A percentile compares a stretch with the other conserved stretches of the same genome.
These are phyloP conservation scores for Stipa capillata DNA, from an alignment of 176 grass and related monocot species.

Conservation along the genomic window DNA sequence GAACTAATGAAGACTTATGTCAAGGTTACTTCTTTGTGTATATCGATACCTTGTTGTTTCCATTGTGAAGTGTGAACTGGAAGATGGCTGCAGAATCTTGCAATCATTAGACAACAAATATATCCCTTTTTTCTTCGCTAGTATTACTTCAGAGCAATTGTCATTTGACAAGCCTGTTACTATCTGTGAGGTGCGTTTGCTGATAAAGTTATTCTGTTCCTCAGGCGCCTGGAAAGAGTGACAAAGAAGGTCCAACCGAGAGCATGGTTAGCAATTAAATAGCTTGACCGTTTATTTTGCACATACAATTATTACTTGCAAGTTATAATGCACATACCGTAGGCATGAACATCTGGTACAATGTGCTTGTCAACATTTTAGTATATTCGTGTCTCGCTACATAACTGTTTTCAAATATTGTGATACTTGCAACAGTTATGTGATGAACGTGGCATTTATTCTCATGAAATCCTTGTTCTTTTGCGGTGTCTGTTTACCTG, in stretches of 20 bases:
- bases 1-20: not conserved
- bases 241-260: constrained; percentile 68
- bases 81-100: not conserved
- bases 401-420: not conserved
- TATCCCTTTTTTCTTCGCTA: not conserved
- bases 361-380: not conserved
- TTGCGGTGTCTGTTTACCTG: not conserved
- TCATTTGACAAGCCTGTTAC: too few relatives aligned
- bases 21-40: not conserved
- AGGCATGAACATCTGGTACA: not conserved
- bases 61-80: not conserved
- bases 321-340: not conserved
- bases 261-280: constrained; percentile 69
- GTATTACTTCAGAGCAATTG: not conserved
- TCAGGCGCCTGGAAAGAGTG: constrained; percentile 95
- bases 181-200: not conserved
- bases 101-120: not conserved
- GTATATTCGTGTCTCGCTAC: not conserved
- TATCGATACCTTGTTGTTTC: too few relatives aligned
- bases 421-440: not conserved
- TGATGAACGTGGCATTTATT: not conserved
- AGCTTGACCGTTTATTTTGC: not conserved
- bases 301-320: not conserved
- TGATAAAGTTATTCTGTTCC: constrained; percentile 22
- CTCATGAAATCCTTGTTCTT: not conserved